Evolutionary conservation across 495 filamentous ascomycete genomes (phyloP).

Genomic region (Penicillium lividum): DNA sequence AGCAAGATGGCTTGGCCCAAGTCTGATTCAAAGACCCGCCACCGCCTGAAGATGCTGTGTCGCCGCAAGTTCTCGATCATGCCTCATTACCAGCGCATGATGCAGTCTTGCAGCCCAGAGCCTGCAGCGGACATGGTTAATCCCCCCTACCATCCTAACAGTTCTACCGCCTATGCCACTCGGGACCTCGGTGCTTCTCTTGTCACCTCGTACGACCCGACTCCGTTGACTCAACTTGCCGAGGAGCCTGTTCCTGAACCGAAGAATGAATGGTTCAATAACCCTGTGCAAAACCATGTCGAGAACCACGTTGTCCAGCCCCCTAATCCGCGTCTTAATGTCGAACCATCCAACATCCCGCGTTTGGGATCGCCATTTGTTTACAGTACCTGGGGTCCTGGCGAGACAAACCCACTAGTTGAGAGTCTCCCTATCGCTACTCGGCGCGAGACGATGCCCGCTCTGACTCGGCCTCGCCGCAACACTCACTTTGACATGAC

Average conservation of each 20-base stretch:
- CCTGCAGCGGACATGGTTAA: conserved; percentile 56
- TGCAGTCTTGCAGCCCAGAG: conserved; percentile 73
- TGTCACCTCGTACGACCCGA: conserved; percentile 72
- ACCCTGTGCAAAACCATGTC: conserved; percentile 21
- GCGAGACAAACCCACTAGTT: conserved; percentile 36
- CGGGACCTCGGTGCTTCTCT: conserved; percentile 87
- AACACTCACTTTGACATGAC: conserved; percentile 48
- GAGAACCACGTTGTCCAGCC: conserved; percentile 7
- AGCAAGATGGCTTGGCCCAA: conserved; percentile 67
- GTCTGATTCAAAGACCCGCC: conserved; percentile 76
- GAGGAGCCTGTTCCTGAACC: conserved; percentile 29
- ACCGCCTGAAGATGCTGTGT: conserved; percentile 80
- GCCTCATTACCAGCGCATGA: conserved; percentile 67
- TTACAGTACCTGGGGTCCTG: conserved; percentile 58
- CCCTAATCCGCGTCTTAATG: conserved; percentile 22
- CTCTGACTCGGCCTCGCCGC: conserved; percentile 48
- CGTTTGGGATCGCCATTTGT: conserved; percentile 59
- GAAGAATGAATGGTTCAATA: conserved; percentile 41
- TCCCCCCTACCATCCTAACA: not conserved
- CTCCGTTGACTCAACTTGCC: conserved; percentile 66
- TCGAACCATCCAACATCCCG: conserved; percentile 28
- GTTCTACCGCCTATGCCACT: conserved; percentile 57
- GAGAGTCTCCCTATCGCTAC: conserved; percentile 33
- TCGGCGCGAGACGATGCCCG: conserved; percentile 46
- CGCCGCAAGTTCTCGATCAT: conserved; percentile 69